Conservation (phyloP, 768 basidiomycete genomes). For the Cubamyces lactineus region DNA sequence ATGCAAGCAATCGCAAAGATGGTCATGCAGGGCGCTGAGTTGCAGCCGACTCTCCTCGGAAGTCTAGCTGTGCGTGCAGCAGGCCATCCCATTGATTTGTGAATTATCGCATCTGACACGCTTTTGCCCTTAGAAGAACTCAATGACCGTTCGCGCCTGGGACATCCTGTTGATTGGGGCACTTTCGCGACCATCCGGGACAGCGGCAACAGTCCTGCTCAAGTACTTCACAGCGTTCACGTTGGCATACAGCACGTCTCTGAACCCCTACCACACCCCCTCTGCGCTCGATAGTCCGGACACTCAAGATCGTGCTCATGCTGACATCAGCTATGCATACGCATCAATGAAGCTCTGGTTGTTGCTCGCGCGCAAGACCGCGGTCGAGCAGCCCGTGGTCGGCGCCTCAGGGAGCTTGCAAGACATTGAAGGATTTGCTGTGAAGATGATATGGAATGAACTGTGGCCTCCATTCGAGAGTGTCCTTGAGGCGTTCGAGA, state of each 20-base stretch:
- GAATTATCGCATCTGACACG: neutral
- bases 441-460: conserved; percentile 69
- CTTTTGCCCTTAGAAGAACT: conserved; percentile 10
- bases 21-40: conserved; percentile 50
- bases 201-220: conserved; percentile 49
- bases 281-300: conserved; percentile 37
- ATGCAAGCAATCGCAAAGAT: conserved; percentile 56
- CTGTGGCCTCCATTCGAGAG: conserved; percentile 73
- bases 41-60: conserved; percentile 47
- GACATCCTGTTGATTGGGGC: conserved; percentile 62
- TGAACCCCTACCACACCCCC: conserved; percentile 41
- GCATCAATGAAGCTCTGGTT: conserved; percentile 75
- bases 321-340: conserved; percentile 70
- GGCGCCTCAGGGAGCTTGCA: conserved; percentile 8
- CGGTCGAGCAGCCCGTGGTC: conserved; percentile 1
- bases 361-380: conserved; percentile 50
- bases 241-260: conserved; percentile 46
- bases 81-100: conserved; percentile 8
- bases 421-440: conserved; percentile 28
- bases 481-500: conserved; percentile 53
- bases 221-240: conserved; percentile 55
- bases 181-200: conserved; percentile 42
- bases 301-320: conserved; percentile 46
- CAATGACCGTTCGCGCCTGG: conserved; percentile 57
- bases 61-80: conserved; percentile 41